phyloP scores from a whole-genome alignment of 2,329 filamentous ascomycete species.

The Ascosphaera pollenicola region DNA sequence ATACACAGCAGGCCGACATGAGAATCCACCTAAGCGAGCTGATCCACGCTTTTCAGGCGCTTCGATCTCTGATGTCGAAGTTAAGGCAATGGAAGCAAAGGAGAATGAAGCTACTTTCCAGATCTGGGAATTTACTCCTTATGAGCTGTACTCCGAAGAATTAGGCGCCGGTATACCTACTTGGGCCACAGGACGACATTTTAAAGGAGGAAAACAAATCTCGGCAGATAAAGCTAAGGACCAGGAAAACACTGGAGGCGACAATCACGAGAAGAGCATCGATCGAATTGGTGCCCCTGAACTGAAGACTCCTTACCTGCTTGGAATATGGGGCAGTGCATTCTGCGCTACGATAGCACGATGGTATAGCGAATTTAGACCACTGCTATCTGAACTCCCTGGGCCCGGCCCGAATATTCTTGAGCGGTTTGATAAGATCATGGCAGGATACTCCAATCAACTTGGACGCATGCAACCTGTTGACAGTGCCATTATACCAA shows the following conservation, averaged over 20 bases:
- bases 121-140: conserved; percentile 91
- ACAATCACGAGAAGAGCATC: too few relatives aligned
- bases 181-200: conserved; percentile 74
- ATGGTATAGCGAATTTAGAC: conserved; percentile 88
- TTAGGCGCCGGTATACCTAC: conserved; percentile 80
- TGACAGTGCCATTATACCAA: conserved; percentile 74
- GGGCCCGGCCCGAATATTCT: conserved; percentile 32
- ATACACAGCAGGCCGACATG: conserved; percentile 85
- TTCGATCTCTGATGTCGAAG: conserved; percentile 24
- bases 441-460: conserved; percentile 63
- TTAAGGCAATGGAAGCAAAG: conserved; percentile 21
- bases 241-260: too few relatives aligned
- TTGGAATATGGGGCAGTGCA: conserved; percentile 92
- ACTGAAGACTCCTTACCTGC: conserved; percentile 55
- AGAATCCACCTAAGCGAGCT: conserved; percentile 27
- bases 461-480: conserved; percentile 86
- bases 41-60: conserved; percentile 18
- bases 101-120: conserved; percentile 71
- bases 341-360: conserved; percentile 92
- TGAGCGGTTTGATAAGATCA: conserved; percentile 51
- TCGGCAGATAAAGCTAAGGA: too few relatives aligned
- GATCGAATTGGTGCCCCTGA: conserved; percentile 53
- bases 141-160: conserved; percentile 90
- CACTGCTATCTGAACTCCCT: conserved; percentile 49
- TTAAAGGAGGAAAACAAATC: conserved; percentile 37